Evolutionary conservation across 441 rosid genomes (phyloP), one percentile per base, ranked within the genome.

Genomic region (Gossypium lobatum): DNA sequence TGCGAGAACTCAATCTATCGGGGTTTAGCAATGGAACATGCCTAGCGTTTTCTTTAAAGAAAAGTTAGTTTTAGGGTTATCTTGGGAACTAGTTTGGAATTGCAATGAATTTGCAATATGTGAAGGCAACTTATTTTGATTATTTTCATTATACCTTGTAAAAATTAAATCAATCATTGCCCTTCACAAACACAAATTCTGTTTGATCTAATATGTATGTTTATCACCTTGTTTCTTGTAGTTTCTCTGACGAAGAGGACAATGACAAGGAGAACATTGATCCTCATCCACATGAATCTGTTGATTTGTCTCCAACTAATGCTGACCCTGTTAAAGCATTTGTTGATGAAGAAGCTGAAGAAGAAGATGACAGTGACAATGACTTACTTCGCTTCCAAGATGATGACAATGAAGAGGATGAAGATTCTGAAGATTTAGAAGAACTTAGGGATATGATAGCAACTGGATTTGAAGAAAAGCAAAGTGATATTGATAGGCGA

Each of bases 351-450:
- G 95, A 87, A 81, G 97, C 96, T 66, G 97, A 87, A 81, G 99
- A 91, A 81, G 97, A 91, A 82, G 97, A 90, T 86, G 94, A 93
- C 81, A 93, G 97, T 68, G 99, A 95, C 79, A 88, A 89, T 78
- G 96, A 93, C 73, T 83, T 83, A 70, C 79, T 79, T 60, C 88
- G 85, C 39, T 88, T 90, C 59, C 81, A 83, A 77, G 95, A 93
- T 70, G 83, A 85, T 50, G 96, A 93, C 18, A 93, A 93, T 70
- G 92, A 91, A 7, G 97, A 91, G 62, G 91, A 90, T 59, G 98
- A 90, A 76, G 93, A 87, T 45, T 78, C 74, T 68, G 90, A 82
- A 57, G 95, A 87, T 67, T 64, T 71, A 31, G 90, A 87, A 74
- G 95, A 91, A 70, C 87, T 91, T 73, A 81, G 81, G 81, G 93